Conservation (phyloP, 1,139 yeast genomes). For the Diutina mesorugosa region DNA sequence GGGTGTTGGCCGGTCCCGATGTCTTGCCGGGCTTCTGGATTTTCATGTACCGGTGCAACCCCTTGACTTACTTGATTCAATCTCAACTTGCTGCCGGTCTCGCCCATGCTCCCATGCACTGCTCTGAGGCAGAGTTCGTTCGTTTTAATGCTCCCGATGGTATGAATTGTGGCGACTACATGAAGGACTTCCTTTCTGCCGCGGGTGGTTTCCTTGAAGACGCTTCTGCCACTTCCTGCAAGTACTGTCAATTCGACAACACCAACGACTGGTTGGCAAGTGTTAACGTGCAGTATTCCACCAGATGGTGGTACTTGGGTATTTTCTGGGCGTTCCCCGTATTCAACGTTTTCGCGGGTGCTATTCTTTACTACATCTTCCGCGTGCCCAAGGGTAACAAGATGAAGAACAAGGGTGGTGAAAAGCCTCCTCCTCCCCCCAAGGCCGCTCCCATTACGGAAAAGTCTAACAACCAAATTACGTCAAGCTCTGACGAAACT, state of each 20-base stretch:
- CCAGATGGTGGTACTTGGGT: constrained; percentile 31
- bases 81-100: constrained; percentile 31
- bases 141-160: constrained; percentile 4
- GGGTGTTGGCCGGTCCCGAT: constrained; percentile 35
- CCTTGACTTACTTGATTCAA: constrained; percentile 42
- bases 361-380: constrained; percentile 14
- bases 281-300: constrained; percentile 29
- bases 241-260: constrained; percentile 16
- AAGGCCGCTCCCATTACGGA: background rate
- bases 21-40: constrained; percentile 44
- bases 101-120: constrained; percentile 4
- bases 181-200: constrained; percentile 13
- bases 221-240: constrained; percentile 28
- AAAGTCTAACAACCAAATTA: background rate
- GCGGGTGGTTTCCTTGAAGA: constrained; percentile 41
- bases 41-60: constrained; percentile 42
- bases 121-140: constrained; percentile 5
- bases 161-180: constrained; percentile 44
- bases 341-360: constrained; percentile 11
- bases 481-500: background rate
- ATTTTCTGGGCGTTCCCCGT: constrained; percentile 34
- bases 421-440: background rate
- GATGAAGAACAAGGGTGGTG: constrained; percentile 2
- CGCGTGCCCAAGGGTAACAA: constrained; percentile 17
- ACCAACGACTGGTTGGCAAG: constrained; percentile 6